Percentiles rank a stretch among this genome's conserved stretches.
Conservation (phyloP, 2,329 filamentous ascomycete species). For the Sarocladium brachiariae region DNA sequence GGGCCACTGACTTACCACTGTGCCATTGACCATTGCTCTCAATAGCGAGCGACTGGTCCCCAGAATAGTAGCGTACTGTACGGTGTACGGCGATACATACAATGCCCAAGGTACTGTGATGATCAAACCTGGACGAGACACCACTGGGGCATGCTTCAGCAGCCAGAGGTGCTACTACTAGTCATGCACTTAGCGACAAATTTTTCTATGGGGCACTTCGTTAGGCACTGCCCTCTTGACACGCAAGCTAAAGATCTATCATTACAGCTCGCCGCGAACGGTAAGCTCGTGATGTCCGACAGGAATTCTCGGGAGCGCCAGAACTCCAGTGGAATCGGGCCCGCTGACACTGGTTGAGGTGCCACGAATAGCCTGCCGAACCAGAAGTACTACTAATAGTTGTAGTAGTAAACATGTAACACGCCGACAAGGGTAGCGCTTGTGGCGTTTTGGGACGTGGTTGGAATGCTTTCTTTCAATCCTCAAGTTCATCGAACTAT, state of each 20-base stretch:
- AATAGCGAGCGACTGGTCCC: too few species aligned
- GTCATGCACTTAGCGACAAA: slow-evolving; percentile 5
- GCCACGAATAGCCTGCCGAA: neutral
- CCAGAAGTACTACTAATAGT: too few species aligned
- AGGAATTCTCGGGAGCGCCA: slow-evolving; percentile 4
- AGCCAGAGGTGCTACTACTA: slow-evolving; percentile 5
- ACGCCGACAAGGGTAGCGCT: neutral
- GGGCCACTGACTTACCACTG: too few species aligned
- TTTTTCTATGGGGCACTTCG: neutral
- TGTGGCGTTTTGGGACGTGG: neutral
- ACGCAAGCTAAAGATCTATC: neutral
- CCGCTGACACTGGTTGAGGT: slow-evolving; percentile 1
- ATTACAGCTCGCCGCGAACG: neutral
- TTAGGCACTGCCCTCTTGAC: neutral
- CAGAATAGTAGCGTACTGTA: too few species aligned
- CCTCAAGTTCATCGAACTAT: neutral
- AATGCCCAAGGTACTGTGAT: neutral
- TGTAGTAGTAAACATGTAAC: slow-evolving; percentile 7
- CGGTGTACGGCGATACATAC: too few species aligned
- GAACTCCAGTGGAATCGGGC: neutral
- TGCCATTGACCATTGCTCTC: too few species aligned
- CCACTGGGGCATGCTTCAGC: neutral
- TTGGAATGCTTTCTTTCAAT: slow-evolving; percentile 1
- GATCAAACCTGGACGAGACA: slow-evolving; percentile 9
- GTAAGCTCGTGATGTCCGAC: neutral